Conservation (phyloP, 176 grass and related monocot species). For the Chloris gayana region DNA sequence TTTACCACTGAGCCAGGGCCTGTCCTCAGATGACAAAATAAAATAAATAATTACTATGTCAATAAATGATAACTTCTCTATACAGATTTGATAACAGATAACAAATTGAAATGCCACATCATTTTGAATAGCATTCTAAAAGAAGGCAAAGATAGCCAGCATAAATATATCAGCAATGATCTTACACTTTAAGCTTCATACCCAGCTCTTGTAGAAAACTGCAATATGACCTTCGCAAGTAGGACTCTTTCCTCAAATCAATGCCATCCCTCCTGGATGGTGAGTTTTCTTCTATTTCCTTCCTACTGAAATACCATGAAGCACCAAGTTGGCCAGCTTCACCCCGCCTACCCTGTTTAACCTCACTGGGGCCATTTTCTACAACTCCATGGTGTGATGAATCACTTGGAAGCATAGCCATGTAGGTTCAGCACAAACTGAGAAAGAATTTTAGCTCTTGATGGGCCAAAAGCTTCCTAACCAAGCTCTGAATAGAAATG, state of each 20-base stretch:
- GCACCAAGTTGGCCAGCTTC: conserved; percentile 61
- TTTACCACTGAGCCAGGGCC: too few relatives aligned
- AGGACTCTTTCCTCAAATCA: conserved; percentile 86
- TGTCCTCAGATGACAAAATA: neutral
- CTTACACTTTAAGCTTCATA: conserved; percentile 99
- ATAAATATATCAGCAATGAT: conserved; percentile 28
- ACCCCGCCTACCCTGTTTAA: conserved; percentile 32
- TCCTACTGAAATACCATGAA: conserved; percentile 92
- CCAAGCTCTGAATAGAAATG: conserved; percentile 22
- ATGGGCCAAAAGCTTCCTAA: conserved; percentile 6
- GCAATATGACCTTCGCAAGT: conserved; percentile 82
- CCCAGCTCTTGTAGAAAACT: conserved; percentile 92
- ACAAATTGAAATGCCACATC: neutral
- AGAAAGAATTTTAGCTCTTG: conserved; percentile 34
- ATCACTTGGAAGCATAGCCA: conserved; percentile 59
- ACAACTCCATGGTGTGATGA: conserved; percentile 48
- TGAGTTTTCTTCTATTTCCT: conserved; percentile 93
- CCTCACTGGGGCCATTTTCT: conserved; percentile 54
- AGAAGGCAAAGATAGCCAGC: neutral
- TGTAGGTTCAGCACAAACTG: conserved; percentile 23
- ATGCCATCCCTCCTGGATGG: conserved; percentile 83
- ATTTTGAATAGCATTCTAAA: conserved; percentile 17
- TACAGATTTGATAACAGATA: neutral
- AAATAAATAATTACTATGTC: conserved; percentile 15
- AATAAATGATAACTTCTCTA: neutral